phyloP scores from a whole-genome alignment of 768 basidiomycete genomes.

The Trametes cingulata region DNA sequence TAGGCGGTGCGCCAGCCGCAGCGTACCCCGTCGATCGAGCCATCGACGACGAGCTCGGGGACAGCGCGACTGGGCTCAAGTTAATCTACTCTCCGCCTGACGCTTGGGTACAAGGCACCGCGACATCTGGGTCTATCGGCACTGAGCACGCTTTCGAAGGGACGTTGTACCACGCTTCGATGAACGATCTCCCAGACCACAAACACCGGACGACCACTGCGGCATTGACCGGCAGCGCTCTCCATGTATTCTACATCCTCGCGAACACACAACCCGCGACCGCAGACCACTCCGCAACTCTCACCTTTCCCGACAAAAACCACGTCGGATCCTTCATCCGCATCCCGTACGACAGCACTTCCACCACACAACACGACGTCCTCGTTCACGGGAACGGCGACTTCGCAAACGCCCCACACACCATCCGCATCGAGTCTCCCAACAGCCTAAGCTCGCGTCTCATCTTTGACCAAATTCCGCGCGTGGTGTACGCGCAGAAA shows the following conservation, averaged over 20 bases:
- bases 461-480: too few species aligned
- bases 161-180: constrained; percentile 4
- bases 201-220: not conserved
- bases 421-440: too few species aligned
- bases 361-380: not conserved
- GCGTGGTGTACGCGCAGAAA: too few species aligned
- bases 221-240: not conserved
- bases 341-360: too few species aligned
- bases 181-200: not conserved
- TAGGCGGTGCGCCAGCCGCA: not conserved
- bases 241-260: constrained; percentile 2
- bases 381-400: too few species aligned
- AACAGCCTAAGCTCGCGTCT: too few species aligned
- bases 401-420: too few species aligned
- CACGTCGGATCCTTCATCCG: not conserved
- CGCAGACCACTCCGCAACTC: not conserved
- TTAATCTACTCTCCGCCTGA: not conserved
- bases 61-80: constrained; percentile 7
- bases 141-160: not conserved
- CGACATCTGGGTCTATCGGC: not conserved
- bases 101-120: constrained; percentile 1
- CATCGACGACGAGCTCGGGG: constrained; percentile 19
- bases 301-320: constrained; percentile 10
- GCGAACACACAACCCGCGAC: not conserved
- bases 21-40: not conserved